A percentile compares a stretch with the other conserved stretches of the same genome.
These are phyloP conservation scores for Naegleria gruberi DNA, from an alignment of 208 protist species.

Conservation along the genomic window DNA sequence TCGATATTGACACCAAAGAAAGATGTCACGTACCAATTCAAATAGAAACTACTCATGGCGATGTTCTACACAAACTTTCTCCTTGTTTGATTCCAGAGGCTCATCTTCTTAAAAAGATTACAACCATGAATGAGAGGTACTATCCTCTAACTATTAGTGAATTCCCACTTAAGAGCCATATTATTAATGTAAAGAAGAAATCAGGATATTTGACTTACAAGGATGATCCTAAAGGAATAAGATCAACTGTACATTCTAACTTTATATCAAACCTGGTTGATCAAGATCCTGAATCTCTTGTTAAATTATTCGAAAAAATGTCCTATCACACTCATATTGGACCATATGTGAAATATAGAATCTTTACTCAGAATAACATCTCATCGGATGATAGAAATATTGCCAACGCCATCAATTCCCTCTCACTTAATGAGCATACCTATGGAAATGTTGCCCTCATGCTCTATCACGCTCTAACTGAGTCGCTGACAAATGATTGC, in stretches of 20 bases:
- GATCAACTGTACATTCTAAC: not conserved
- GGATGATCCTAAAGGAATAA: not conserved
- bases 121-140: not conserved
- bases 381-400: not conserved
- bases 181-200: not conserved
- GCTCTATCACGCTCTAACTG: not conserved
- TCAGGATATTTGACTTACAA: not conserved
- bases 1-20: conserved; percentile 71
- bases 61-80: not conserved
- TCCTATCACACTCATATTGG: not conserved
- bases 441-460: not conserved
- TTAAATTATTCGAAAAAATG: not conserved
- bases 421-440: not conserved
- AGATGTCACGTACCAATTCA: conserved; percentile 39
- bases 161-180: not conserved
- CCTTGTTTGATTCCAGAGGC: conserved; percentile 8
- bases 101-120: not conserved
- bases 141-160: not conserved
- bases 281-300: not conserved
- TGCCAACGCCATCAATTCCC: not conserved
- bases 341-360: not conserved
- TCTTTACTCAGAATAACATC: not conserved
- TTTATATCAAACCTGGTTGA: not conserved
- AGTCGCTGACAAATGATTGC: not conserved
- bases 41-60: conserved; percentile 23